Percentiles rank a stretch among this genome's conserved stretches.
Conservation (phyloP, 768 basidiomycete species). For the Podaxis pistillaris region DNA sequence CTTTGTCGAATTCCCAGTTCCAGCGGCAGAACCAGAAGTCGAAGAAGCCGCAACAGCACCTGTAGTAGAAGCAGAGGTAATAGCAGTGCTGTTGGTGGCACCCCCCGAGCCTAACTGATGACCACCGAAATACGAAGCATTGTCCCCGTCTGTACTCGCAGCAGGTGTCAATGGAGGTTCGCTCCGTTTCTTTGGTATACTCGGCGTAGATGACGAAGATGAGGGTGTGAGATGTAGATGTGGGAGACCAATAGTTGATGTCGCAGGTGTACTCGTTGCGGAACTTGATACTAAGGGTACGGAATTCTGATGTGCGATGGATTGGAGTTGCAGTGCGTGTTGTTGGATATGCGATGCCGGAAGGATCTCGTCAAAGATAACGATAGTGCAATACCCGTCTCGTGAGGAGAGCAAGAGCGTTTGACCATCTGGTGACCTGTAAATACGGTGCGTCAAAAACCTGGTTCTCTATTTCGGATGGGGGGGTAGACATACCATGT, state of each 20-base stretch:
- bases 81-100: background rate
- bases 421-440: slow-evolving; percentile 95
- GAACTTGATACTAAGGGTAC: slow-evolving; percentile 52
- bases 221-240: slow-evolving; percentile 21
- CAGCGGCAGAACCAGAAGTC: slow-evolving; percentile 20
- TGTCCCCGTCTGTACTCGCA: slow-evolving; percentile 44
- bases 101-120: background rate
- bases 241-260: slow-evolving; percentile 20
- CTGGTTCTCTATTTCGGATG: slow-evolving; percentile 1
- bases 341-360: slow-evolving; percentile 88
- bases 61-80: background rate
- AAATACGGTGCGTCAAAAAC: slow-evolving; percentile 1
- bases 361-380: slow-evolving; percentile 93
- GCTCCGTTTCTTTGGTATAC: slow-evolving; percentile 35
- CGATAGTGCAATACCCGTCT: slow-evolving; percentile 96
- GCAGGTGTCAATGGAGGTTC: slow-evolving; percentile 50
- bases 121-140: slow-evolving; percentile 17
- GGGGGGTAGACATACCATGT: slow-evolving; percentile 65
- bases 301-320: slow-evolving; percentile 84
- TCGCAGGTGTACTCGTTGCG: slow-evolving; percentile 23
- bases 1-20: slow-evolving; percentile 6
- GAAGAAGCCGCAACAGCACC: slow-evolving; percentile 17
- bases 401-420: slow-evolving; percentile 87
- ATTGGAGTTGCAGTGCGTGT: slow-evolving; percentile 85
- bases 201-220: slow-evolving; percentile 15